phyloP scores from a whole-genome alignment of 1,139 yeast species.

The Pneumocystis wakefieldiae region DNA sequence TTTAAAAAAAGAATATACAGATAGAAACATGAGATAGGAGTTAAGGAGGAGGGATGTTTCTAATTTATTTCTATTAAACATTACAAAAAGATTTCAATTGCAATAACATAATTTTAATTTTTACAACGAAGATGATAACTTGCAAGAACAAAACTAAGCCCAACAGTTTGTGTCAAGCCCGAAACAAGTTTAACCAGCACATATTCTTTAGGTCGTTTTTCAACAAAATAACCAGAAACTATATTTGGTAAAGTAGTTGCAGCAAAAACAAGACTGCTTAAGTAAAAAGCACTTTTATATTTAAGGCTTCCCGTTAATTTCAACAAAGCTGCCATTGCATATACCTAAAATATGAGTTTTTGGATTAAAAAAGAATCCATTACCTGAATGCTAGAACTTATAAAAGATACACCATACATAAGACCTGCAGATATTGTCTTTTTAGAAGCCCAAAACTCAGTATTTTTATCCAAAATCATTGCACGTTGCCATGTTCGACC shows the following conservation, averaged over 20 bases:
- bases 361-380: slow-evolving; percentile 9
- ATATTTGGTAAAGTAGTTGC: slow-evolving; percentile 27
- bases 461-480: slow-evolving; percentile 12
- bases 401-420: slow-evolving; percentile 25
- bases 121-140: slow-evolving; percentile 4
- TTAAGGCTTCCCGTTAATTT: slow-evolving; percentile 27
- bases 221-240: slow-evolving; percentile 24
- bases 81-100: background rate
- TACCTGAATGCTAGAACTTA: slow-evolving; percentile 19
- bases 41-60: too few species aligned
- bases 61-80: background rate
- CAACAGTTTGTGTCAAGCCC: slow-evolving; percentile 30
- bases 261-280: slow-evolving; percentile 29
- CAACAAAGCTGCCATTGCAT: slow-evolving; percentile 29
- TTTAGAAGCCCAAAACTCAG: slow-evolving; percentile 25
- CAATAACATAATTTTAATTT: too few species aligned
- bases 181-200: slow-evolving; percentile 24
- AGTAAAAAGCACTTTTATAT: slow-evolving; percentile 28
- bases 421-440: slow-evolving; percentile 28
- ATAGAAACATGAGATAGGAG: too few species aligned
- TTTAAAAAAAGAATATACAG: too few species aligned
- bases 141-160: slow-evolving; percentile 22
- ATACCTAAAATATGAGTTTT: slow-evolving; percentile 23
- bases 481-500: slow-evolving; percentile 1
- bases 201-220: slow-evolving; percentile 26